Conservation (phyloP, 768 basidiomycete genomes). For the Cystofilobasidium macerans region DNA sequence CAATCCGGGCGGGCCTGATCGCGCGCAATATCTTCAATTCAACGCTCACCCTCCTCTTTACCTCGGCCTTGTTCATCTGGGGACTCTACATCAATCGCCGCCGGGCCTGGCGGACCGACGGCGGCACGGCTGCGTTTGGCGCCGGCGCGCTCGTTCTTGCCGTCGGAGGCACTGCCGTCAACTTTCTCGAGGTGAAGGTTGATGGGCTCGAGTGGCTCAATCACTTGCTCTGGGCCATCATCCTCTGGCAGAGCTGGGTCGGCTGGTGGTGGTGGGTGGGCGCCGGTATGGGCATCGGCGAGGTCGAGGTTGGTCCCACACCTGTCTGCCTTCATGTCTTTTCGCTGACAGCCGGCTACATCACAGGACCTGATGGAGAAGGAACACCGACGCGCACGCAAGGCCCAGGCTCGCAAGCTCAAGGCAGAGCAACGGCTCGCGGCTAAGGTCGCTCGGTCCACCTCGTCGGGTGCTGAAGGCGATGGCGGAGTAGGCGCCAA, state of each 20-base stretch:
- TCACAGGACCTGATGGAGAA: constrained; percentile 27
- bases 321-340: not conserved
- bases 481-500: not conserved
- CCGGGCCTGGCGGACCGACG: constrained; percentile 91
- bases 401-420: not conserved
- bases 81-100: constrained; percentile 77
- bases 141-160: constrained; percentile 73
- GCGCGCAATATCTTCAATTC: constrained; percentile 92
- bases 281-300: constrained; percentile 58
- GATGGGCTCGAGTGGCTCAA: constrained; percentile 89
- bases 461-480: not conserved
- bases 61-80: constrained; percentile 79
- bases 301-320: constrained; percentile 55
- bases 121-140: constrained; percentile 90
- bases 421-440: constrained; percentile 8
- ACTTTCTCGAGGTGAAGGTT: constrained; percentile 77
- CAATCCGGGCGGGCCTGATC: constrained; percentile 54
- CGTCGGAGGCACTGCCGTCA: constrained; percentile 62
- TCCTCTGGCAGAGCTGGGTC: constrained; percentile 75
- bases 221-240: constrained; percentile 74
- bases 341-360: not conserved
- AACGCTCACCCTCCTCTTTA: constrained; percentile 89
- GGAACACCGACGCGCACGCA: constrained; percentile 23
- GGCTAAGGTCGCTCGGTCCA: not conserved
- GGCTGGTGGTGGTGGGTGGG: constrained; percentile 99